Evolutionary conservation across 2,329 filamentous ascomycete genomes (phyloP), one percentile per base, ranked within the genome.

Genomic region (Verticillium nonalfalfae): DNA sequence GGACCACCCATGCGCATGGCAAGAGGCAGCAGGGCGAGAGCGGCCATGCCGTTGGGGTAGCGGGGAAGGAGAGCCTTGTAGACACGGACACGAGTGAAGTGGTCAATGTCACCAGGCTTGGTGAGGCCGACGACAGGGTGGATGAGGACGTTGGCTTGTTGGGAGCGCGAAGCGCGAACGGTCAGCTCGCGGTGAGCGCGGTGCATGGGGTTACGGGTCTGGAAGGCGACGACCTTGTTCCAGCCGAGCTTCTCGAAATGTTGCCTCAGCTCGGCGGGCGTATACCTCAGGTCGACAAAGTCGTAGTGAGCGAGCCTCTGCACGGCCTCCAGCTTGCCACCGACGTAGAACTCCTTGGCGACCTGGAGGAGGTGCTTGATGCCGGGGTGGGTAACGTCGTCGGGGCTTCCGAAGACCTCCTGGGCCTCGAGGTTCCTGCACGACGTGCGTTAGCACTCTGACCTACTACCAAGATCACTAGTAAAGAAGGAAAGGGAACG

Each of bases 181-280:
- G 95, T 99, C 77, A 99, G 82, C 82, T 99, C 95, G 79, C 95
- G 88, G 80, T 99, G 95, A 75, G 95, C 95, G 72, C 95, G 90
- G 83, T 99, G 95, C 95, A 99, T 99, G 70, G 95, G 95, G 81
- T 99, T 99, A 76, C 93, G 84, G 67, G 95, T 99, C 85, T 99
- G 95, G 90, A 99, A 99, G 73, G 95, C 95, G 66, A 99, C 95
- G 69, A 99, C 94, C 77, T 90, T 89, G 77, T 90, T 89, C 95
- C 95, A 99, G 79, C 95, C 95, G 70, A 99, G 92, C 86, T 99
- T 99, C 85, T 98, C 95, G 74, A 99, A 99, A 84, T 98, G 94
- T 67, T 91, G 83, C 71, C 95, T 91, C 71, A 99, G 85, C 81
- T 99, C 95, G 57, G 95, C 89, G 66, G 95, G 95, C 11, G 95